phyloP scores from a whole-genome alignment of 2,329 filamentous ascomycete genomes.

The Aschersonia sp. region DNA sequence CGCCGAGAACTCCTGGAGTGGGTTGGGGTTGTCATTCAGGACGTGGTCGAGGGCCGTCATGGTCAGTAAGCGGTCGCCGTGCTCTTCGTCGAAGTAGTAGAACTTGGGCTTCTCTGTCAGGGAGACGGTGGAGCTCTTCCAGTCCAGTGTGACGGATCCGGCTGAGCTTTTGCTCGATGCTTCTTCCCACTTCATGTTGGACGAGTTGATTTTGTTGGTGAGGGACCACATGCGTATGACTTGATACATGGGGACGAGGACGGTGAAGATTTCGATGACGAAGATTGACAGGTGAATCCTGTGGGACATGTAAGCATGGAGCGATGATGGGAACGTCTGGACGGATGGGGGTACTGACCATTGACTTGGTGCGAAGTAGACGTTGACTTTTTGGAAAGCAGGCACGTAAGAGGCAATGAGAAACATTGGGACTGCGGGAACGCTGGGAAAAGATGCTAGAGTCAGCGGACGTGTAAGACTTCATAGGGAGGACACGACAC shows the following conservation, averaged over 20 bases:
- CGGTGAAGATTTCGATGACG: conserved; percentile 43
- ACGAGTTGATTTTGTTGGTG: conserved; percentile 11
- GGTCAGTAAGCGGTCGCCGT: conserved; percentile 31
- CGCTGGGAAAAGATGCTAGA: conserved; percentile 16
- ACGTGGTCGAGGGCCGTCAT: conserved; percentile 48
- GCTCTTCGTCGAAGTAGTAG: conserved; percentile 4
- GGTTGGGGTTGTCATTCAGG: conserved; percentile 39
- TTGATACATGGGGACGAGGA: conserved; percentile 46
- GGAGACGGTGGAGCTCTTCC: conserved; percentile 5
- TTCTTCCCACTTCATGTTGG: conserved; percentile 7
- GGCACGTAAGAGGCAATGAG: conserved; percentile 39
- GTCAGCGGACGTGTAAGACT: neutral
- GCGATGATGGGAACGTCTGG: conserved; percentile 1
- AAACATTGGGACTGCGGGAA: conserved; percentile 52
- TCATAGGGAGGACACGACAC: conserved; percentile 5
- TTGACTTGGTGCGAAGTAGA: conserved; percentile 39
- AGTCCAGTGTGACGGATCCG: conserved; percentile 1
- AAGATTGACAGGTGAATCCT: conserved; percentile 18
- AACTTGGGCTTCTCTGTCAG: conserved; percentile 3
- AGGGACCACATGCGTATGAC: conserved; percentile 25
- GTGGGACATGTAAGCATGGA: neutral
- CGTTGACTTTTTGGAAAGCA: conserved; percentile 32
- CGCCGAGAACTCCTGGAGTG: conserved; percentile 49
- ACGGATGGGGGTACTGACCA: conserved; percentile 28
- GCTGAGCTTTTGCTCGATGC: conserved; percentile 2